phyloP scores from a whole-genome alignment of 2,329 filamentous ascomycete species.

The Macrophomina pseudophaseolina region DNA sequence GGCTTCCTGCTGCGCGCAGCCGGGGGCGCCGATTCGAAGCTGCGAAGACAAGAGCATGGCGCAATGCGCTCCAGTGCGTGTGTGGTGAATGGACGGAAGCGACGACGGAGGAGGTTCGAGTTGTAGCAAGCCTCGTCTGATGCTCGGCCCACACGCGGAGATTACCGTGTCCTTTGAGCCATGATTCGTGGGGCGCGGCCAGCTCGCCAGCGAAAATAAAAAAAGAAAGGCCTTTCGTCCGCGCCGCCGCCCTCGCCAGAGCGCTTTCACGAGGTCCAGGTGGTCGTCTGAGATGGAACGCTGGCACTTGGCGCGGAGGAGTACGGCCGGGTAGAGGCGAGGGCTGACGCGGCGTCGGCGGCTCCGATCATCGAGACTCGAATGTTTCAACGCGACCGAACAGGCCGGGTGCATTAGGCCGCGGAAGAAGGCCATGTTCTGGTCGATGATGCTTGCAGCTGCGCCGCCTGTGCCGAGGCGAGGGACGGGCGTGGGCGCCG shows the following conservation, averaged over 20 bases:
- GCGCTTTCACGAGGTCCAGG: neutral
- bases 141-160: neutral
- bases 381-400: neutral
- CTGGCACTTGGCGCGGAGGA: neutral
- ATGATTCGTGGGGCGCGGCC: neutral
- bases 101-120: neutral
- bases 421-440: neutral
- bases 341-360: constrained; percentile 21
- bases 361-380: neutral
- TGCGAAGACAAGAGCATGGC: neutral
- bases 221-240: neutral
- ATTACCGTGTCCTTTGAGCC: neutral
- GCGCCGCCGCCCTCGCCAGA: neutral
- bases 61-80: neutral
- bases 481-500: neutral
- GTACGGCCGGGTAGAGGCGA: neutral
- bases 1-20: neutral
- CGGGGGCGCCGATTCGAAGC: neutral
- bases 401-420: neutral
- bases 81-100: neutral
- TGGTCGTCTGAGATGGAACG: neutral
- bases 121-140: neutral
- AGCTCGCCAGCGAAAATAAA: neutral
- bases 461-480: neutral
- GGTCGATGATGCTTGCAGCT: neutral